Conservation (phyloP, 306 rosid genomes). For the Corylus americana region DNA sequence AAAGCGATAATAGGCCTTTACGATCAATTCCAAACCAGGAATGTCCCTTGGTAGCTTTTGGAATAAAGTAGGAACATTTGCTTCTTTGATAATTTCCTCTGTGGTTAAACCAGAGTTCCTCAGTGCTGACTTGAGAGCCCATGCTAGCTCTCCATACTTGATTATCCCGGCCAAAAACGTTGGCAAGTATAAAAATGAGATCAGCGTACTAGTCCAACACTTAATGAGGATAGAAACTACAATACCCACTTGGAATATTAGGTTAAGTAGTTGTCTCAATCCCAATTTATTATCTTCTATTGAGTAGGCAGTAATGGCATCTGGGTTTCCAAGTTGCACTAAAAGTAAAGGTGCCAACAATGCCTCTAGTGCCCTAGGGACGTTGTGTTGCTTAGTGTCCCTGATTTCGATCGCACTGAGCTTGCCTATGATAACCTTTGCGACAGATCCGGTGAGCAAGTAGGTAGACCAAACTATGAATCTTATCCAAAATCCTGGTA, state of each 20-base stretch:
- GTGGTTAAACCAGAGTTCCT: constrained; percentile 41
- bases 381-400: constrained; percentile 39
- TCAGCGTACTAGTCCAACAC: constrained; percentile 54
- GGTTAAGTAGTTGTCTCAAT: constrained; percentile 46
- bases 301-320: constrained; percentile 67
- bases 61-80: constrained; percentile 45
- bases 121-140: constrained; percentile 63
- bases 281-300: constrained; percentile 64
- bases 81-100: constrained; percentile 44
- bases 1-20: constrained; percentile 63
- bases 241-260: constrained; percentile 54
- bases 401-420: constrained; percentile 53
- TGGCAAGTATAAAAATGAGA: constrained; percentile 60
- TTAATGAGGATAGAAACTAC: constrained; percentile 51
- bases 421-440: constrained; percentile 56
- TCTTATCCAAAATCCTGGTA: constrained; percentile 50
- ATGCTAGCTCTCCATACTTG: constrained; percentile 66
- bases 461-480: constrained; percentile 58
- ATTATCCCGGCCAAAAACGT: constrained; percentile 50
- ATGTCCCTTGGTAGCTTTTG: constrained; percentile 39
- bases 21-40: constrained; percentile 48
- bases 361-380: constrained; percentile 43
- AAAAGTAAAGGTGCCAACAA: constrained; percentile 61
- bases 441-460: constrained; percentile 47
- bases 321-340: constrained; percentile 67